These are phyloP conservation scores for Parasitella parasitica DNA, from an alignment of 371 early-diverging fungal species.

Conservation along the genomic window DNA sequence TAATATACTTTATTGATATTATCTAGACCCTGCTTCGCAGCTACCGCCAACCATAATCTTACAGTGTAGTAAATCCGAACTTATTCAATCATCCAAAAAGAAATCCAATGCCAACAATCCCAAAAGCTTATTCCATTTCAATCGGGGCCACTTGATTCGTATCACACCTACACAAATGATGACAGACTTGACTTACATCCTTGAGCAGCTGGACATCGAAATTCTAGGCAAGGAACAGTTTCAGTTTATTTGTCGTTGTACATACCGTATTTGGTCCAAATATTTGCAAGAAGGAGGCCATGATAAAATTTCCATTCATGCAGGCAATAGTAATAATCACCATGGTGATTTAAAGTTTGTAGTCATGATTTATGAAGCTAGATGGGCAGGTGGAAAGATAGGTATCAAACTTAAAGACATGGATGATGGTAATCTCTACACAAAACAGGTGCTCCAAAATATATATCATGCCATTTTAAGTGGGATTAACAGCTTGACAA, in stretches of 20 bases:
- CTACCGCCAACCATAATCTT: background rate
- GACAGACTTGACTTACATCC: conserved; percentile 23
- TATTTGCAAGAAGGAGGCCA: background rate
- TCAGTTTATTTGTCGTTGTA: background rate
- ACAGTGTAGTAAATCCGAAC: conserved; percentile 13
- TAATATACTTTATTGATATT: background rate
- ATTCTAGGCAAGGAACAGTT: background rate
- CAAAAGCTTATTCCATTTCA: conserved; percentile 38
- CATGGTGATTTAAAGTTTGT: conserved; percentile 5
- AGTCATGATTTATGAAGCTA: conserved; percentile 27
- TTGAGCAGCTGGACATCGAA: conserved; percentile 20
- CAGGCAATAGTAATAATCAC: background rate
- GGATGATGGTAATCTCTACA: conserved; percentile 7
- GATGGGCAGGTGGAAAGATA: conserved; percentile 32
- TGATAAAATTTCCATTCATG: background rate
- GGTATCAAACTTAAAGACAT: conserved; percentile 24
- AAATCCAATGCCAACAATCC: conserved; percentile 14
- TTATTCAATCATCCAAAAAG: background rate
- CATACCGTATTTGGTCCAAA: background rate
- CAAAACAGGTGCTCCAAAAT: background rate
- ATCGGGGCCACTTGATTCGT: conserved; percentile 35
- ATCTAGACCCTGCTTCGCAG: background rate
- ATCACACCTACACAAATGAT: conserved; percentile 26
- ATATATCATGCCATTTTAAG: conserved; percentile 24
- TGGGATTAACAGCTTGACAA: background rate